Conservation (phyloP, 1,139 yeast genomes). For the Suhomyces atakaporum region DNA sequence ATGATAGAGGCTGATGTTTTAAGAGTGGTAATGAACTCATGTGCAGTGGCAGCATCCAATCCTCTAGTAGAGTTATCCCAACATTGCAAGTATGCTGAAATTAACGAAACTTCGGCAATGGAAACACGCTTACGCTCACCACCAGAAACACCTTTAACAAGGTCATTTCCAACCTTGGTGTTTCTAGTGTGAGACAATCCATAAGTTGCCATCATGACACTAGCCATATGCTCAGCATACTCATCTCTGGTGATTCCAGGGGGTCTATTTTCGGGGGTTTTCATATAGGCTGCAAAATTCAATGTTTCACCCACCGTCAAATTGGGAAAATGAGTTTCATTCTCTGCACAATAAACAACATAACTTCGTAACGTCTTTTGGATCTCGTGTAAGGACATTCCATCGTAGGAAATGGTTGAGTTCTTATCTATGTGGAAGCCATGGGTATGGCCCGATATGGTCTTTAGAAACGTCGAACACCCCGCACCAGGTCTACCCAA, state of each 20-base stretch:
- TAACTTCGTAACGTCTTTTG: slow-evolving; percentile 28
- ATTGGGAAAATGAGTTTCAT: slow-evolving; percentile 30
- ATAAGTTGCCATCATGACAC: slow-evolving; percentile 24
- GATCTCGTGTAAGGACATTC: slow-evolving; percentile 22
- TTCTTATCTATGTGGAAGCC: slow-evolving; percentile 64
- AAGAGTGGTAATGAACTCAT: slow-evolving; percentile 30
- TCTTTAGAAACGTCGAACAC: slow-evolving; percentile 74
- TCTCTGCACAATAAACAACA: slow-evolving; percentile 30
- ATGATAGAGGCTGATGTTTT: slow-evolving; percentile 27
- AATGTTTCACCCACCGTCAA: slow-evolving; percentile 31
- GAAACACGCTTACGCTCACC: slow-evolving; percentile 30
- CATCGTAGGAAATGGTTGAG: slow-evolving; percentile 39
- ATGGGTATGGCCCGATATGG: slow-evolving; percentile 69
- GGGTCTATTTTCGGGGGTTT: slow-evolving; percentile 31
- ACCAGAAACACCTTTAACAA: slow-evolving; percentile 28
- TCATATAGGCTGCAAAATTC: slow-evolving; percentile 29
- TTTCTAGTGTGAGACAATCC: slow-evolving; percentile 24
- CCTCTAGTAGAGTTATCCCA: slow-evolving; percentile 32
- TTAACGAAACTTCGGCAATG: slow-evolving; percentile 25
- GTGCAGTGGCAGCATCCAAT: slow-evolving; percentile 28
- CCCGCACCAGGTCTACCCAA: slow-evolving; percentile 87
- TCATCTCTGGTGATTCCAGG: slow-evolving; percentile 27
- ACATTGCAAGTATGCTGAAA: slow-evolving; percentile 24
- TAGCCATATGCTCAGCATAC: slow-evolving; percentile 23
- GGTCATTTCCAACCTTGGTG: slow-evolving; percentile 29